These are phyloP conservation scores for Podosphaera xanthii DNA, from an alignment of 2,329 filamentous ascomycete genomes.

Conservation along the genomic window DNA sequence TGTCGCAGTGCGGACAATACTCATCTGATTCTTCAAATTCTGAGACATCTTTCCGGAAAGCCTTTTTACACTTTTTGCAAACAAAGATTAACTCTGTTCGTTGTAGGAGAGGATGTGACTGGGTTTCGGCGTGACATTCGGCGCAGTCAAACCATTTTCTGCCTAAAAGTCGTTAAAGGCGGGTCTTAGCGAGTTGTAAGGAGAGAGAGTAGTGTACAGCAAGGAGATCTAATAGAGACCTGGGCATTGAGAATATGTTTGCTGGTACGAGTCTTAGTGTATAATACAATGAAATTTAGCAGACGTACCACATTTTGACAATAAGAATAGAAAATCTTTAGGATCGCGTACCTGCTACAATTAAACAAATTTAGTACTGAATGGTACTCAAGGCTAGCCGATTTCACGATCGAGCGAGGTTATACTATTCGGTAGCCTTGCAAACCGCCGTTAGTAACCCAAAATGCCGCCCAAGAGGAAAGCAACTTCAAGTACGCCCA, in stretches of 20 bases:
- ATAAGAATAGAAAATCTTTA: neutral
- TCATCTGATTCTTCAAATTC: slow-evolving; percentile 96
- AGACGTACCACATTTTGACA: slow-evolving; percentile 14
- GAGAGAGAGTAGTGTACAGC: slow-evolving; percentile 40
- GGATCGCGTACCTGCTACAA: no score
- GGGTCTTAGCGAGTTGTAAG: neutral
- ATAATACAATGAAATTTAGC: slow-evolving; percentile 3
- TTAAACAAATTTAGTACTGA: neutral
- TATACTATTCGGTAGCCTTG: slow-evolving; percentile 4
- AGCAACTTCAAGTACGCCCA: slow-evolving; percentile 27
- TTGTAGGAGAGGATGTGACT: slow-evolving; percentile 55
- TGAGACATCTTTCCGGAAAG: slow-evolving; percentile 77
- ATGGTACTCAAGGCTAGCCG: neutral
- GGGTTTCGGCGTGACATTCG: slow-evolving; percentile 71
- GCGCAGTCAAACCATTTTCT: slow-evolving; percentile 98
- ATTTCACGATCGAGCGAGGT: neutral
- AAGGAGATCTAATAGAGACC: slow-evolving; percentile 83
- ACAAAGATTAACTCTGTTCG: slow-evolving; percentile 77
- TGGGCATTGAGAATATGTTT: slow-evolving; percentile 98
- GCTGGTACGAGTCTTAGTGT: slow-evolving; percentile 24
- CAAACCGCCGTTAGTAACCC: slow-evolving; percentile 8
- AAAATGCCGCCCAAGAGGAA: slow-evolving; percentile 52
- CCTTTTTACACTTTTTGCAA: slow-evolving; percentile 98
- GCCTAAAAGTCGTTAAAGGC: slow-evolving; percentile 25
- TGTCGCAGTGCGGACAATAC: slow-evolving; percentile 97